Evolutionary conservation across 352 stramenopile species (phyloP).

Genomic region (Phytophthora brassicae): DNA sequence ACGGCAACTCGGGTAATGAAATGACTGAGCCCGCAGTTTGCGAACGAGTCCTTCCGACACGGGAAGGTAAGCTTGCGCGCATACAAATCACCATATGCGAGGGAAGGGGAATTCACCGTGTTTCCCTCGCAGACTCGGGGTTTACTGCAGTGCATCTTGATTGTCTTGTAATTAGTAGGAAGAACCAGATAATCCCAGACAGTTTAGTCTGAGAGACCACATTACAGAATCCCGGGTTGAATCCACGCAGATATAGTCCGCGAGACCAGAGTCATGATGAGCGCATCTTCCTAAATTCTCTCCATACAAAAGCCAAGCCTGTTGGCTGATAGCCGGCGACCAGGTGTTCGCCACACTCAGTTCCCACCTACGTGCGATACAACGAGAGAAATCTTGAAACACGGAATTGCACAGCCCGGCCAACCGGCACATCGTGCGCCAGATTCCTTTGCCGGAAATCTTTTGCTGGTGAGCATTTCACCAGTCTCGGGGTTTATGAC

Average conservation of each 20-base stretch:
- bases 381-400: conserved; percentile 22
- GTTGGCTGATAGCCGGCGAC: conserved; percentile 6
- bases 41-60: conserved; percentile 18
- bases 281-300: too few species aligned
- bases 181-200: not conserved
- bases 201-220: not conserved
- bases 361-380: conserved; percentile 17
- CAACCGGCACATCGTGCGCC: conserved; percentile 25
- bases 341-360: conserved; percentile 20
- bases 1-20: conserved; percentile 39
- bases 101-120: conserved; percentile 27
- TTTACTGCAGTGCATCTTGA: not conserved
- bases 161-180: not conserved
- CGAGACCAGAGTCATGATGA: conserved; percentile 23
- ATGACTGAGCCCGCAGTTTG: not conserved
- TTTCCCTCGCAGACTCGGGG: conserved; percentile 37
- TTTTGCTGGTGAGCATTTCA: conserved; percentile 32
- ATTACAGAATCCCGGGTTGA: not conserved
- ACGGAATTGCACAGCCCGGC: conserved; percentile 11
- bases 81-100: conserved; percentile 39
- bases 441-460: conserved; percentile 33
- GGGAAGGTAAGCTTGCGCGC: conserved; percentile 17
- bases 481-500: conserved; percentile 24
- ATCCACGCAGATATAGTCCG: conserved; percentile 19
- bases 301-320: conserved; percentile 14